A percentile compares a stretch with the other conserved stretches of the same genome.
These are phyloP conservation scores for Nakazawaea ernobii DNA, from an alignment of 805 yeast genomes.

Conservation along the genomic window DNA sequence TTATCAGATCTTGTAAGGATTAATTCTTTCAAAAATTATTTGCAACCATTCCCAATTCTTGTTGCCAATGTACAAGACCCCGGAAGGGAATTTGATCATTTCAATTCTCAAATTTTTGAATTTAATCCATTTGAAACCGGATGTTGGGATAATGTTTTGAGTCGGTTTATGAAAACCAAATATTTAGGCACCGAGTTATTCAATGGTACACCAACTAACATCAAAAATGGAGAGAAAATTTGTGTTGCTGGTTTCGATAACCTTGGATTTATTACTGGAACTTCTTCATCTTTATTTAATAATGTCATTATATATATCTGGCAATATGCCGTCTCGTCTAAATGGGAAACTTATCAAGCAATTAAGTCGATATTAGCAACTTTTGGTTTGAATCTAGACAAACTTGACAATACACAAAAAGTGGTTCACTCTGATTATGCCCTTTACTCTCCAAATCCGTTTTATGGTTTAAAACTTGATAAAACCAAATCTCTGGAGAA, in stretches of 20 bases:
- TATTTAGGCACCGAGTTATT: slow-evolving; percentile 46
- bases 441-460: slow-evolving; percentile 57
- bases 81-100: slow-evolving; percentile 23
- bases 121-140: slow-evolving; percentile 66
- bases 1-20: slow-evolving; percentile 32
- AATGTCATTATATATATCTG: slow-evolving; percentile 45
- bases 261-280: slow-evolving; percentile 53
- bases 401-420: slow-evolving; percentile 17
- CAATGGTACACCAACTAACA: slow-evolving; percentile 34
- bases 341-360: slow-evolving; percentile 27
- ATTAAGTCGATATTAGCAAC: slow-evolving; percentile 29
- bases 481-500: slow-evolving; percentile 1
- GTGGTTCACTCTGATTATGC: slow-evolving; percentile 48
- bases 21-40: slow-evolving; percentile 28
- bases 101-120: slow-evolving; percentile 44
- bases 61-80: slow-evolving; percentile 35
- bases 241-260: slow-evolving; percentile 55
- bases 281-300: slow-evolving; percentile 61
- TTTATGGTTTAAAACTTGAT: slow-evolving; percentile 25
- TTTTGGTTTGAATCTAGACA: slow-evolving; percentile 37
- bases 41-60: slow-evolving; percentile 47
- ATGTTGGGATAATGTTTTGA: slow-evolving; percentile 49
- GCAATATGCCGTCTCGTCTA: slow-evolving; percentile 27
- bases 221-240: slow-evolving; percentile 13
- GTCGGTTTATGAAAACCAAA: slow-evolving; percentile 42